Percentiles rank a stretch among this genome's conserved stretches.
These are phyloP conservation scores for Tolypocladium tropicale DNA, from an alignment of 2,329 filamentous ascomycete genomes.

Conservation along the genomic window DNA sequence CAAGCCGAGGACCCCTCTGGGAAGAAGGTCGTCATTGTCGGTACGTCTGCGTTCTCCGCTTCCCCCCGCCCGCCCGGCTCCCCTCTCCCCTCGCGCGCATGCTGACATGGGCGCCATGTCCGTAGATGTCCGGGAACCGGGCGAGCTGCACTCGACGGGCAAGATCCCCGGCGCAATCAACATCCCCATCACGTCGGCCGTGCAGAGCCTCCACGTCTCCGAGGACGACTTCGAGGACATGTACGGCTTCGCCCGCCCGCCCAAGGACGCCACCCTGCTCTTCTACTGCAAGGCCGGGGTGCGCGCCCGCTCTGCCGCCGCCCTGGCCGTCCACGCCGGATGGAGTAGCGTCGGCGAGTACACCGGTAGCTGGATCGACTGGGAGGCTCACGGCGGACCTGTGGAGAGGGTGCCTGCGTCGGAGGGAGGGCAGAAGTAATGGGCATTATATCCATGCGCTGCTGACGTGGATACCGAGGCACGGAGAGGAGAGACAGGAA, in stretches of 20 bases:
- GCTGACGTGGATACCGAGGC: background rate
- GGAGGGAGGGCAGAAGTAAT: background rate
- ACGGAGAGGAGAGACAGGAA: background rate
- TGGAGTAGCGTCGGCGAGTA: slow-evolving; percentile 66
- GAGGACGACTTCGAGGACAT: slow-evolving; percentile 73
- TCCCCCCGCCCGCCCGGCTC: no score
- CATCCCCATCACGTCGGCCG: slow-evolving; percentile 66
- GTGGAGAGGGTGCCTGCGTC: slow-evolving; percentile 15
- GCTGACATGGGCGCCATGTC: background rate
- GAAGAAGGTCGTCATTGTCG: slow-evolving; percentile 33
- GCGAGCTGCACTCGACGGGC: slow-evolving; percentile 53
- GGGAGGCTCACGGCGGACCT: slow-evolving; percentile 62
- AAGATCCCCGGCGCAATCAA: slow-evolving; percentile 74
- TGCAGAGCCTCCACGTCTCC: slow-evolving; percentile 69
- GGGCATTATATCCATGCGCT: background rate
- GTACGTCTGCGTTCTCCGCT: slow-evolving; percentile 27
- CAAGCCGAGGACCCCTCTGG: slow-evolving; percentile 1
- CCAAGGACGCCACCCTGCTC: slow-evolving; percentile 48
- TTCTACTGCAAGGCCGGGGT: slow-evolving; percentile 95
- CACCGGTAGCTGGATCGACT: slow-evolving; percentile 71
- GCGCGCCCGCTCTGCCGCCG: slow-evolving; percentile 65
- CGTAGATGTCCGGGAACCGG: slow-evolving; percentile 61
- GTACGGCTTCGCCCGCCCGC: slow-evolving; percentile 65
- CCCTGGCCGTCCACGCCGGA: slow-evolving; percentile 65
- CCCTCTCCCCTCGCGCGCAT: background rate